These are phyloP conservation scores for Pythium phragmiticola DNA, from an alignment of 352 stramenopile species.

Conservation along the genomic window DNA sequence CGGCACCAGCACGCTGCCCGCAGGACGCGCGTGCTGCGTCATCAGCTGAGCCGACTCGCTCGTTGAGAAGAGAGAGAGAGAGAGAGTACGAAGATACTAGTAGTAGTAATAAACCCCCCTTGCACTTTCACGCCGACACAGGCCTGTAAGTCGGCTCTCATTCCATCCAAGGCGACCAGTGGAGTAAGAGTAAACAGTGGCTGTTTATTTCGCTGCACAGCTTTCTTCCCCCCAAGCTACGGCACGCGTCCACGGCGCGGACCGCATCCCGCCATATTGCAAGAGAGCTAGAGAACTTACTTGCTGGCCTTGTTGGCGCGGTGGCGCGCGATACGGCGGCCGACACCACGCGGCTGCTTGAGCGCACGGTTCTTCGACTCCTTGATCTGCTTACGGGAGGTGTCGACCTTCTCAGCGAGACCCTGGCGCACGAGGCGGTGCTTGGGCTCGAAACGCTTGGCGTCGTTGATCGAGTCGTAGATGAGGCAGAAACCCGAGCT, in stretches of 20 bases:
- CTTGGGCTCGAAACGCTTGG: slow-evolving; percentile 99
- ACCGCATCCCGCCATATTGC: not conserved
- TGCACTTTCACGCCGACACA: not conserved
- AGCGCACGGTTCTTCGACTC: slow-evolving; percentile 99
- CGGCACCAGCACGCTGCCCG: slow-evolving; percentile 32
- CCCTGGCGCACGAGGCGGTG: slow-evolving; percentile 94
- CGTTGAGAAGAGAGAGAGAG: not conserved
- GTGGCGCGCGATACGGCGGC: slow-evolving; percentile 97
- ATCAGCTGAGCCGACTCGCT: slow-evolving; percentile 35
- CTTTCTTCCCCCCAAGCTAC: slow-evolving; percentile 34
- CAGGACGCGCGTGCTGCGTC: slow-evolving; percentile 38
- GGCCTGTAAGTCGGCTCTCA: too few species aligned
- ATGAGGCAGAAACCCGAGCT: slow-evolving; percentile 98
- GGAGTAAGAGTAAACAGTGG: slow-evolving; percentile 30
- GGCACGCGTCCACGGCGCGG: not conserved
- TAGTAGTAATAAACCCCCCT: slow-evolving; percentile 11
- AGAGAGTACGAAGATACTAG: not conserved
- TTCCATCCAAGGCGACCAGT: too few species aligned
- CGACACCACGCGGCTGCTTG: slow-evolving; percentile 96
- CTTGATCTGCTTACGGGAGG: slow-evolving; percentile 99
- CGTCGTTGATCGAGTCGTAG: slow-evolving; percentile 98
- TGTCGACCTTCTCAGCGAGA: slow-evolving; percentile 94
- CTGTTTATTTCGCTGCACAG: slow-evolving; percentile 37
- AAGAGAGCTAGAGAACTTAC: slow-evolving; percentile 45
- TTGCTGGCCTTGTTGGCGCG: slow-evolving; percentile 98